Evolutionary conservation across 2,329 filamentous ascomycete genomes (phyloP).

Genomic region (Ophiosphaerella narmari): DNA sequence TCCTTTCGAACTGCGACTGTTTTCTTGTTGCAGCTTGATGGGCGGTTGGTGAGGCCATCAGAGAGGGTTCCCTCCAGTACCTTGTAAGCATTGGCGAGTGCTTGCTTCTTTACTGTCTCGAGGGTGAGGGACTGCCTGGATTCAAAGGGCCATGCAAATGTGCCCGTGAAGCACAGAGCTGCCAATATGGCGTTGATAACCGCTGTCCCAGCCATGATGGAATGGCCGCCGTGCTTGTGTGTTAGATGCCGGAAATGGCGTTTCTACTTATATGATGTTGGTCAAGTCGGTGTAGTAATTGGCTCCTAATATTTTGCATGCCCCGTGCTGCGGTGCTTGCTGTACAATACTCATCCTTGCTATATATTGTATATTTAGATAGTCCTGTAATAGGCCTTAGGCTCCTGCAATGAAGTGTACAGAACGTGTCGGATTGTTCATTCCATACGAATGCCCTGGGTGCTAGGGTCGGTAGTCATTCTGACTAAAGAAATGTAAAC

Average conservation of each 20-base stretch:
- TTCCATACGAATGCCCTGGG: background rate
- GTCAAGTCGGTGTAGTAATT: background rate
- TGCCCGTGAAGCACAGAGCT: constrained; percentile 24
- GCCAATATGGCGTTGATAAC: constrained; percentile 27
- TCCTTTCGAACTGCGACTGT: constrained; percentile 51
- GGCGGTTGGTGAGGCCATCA: constrained; percentile 29
- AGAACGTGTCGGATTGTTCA: background rate
- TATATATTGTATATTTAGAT: background rate
- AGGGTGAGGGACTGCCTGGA: constrained; percentile 28
- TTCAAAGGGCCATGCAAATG: constrained; percentile 22
- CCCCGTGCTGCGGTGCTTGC: background rate
- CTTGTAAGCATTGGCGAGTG: constrained; percentile 32
- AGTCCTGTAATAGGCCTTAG: background rate
- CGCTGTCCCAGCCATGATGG: constrained; percentile 26
- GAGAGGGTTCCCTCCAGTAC: constrained; percentile 34
- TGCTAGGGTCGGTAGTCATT: background rate
- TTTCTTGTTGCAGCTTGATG: constrained; percentile 41
- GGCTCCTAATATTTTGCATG: background rate
- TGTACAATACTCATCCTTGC: background rate
- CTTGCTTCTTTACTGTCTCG: constrained; percentile 32
- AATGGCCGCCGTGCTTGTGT: background rate
- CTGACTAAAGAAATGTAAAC: background rate
- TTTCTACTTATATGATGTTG: background rate
- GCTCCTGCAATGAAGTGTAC: background rate
- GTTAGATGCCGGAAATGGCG: background rate